A percentile compares a stretch with the other conserved stretches of the same genome.
Evolutionary conservation across 176 grass and related monocot genomes (phyloP).

Genomic region (Pharus latifolius): DNA sequence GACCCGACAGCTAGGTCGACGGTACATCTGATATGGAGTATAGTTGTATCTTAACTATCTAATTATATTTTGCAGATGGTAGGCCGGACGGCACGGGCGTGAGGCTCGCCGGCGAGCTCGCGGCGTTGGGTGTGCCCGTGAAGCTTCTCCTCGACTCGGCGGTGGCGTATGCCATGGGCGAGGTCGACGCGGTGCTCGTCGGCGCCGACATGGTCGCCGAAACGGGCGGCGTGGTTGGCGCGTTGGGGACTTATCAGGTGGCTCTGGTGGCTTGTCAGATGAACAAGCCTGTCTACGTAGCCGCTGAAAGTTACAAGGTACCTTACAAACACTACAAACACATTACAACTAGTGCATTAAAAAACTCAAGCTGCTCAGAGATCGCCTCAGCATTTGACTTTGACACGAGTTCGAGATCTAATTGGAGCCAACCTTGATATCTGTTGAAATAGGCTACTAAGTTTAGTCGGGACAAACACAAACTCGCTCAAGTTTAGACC

Average conservation of each 20-base stretch:
- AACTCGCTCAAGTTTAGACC: no score
- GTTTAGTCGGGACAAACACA: no score
- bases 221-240: conserved; percentile 57
- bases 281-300: conserved; percentile 52
- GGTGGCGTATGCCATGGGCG: conserved; percentile 44
- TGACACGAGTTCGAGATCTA: no score
- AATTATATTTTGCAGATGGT: conserved; percentile 36
- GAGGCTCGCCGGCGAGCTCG: conserved; percentile 38
- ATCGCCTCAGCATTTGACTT: no score
- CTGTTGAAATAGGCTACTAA: no score
- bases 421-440: no score
- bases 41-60: no score
- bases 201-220: conserved; percentile 41
- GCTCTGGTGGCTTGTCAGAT: conserved; percentile 50
- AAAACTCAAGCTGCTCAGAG: no score
- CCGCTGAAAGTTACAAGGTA: conserved; percentile 58
- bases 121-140: conserved; percentile 33
- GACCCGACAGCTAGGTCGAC: not conserved
- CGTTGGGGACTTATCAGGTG: conserved; percentile 59
- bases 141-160: conserved; percentile 51
- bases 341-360: no score
- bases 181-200: conserved; percentile 47
- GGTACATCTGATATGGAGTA: not conserved
- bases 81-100: conserved; percentile 51
- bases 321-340: no score